These are phyloP conservation scores for Fusarium buharicum DNA, from an alignment of 2,329 filamentous ascomycete genomes.

Conservation along the genomic window DNA sequence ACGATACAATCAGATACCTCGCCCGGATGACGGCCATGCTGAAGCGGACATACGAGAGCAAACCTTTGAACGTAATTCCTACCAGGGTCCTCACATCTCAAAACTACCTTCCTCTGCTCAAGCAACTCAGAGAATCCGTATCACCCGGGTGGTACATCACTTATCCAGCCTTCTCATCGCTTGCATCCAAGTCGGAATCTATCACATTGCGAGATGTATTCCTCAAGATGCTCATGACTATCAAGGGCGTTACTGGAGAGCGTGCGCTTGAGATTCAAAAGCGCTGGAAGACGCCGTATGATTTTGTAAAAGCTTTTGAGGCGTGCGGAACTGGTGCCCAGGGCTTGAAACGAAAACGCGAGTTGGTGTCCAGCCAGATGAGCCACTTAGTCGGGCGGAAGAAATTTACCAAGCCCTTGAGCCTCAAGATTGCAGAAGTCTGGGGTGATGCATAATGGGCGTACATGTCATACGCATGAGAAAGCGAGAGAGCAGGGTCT, in stretches of 20 bases:
- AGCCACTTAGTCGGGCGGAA: conserved; percentile 71
- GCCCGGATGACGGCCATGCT: conserved; percentile 76
- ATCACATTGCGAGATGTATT: conserved; percentile 80
- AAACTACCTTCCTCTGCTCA: conserved; percentile 73
- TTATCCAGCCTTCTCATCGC: conserved; percentile 75
- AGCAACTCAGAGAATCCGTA: conserved; percentile 65
- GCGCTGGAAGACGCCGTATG: conserved; percentile 78
- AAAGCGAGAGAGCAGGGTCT: not conserved
- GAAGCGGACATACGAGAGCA: conserved; percentile 70
- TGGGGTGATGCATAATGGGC: conserved; percentile 66
- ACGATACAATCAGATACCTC: conserved; percentile 81
- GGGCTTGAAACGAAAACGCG: conserved; percentile 66
- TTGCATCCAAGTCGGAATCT: conserved; percentile 79
- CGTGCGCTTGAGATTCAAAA: conserved; percentile 83
- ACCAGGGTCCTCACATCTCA: conserved; percentile 69
- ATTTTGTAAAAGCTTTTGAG: conserved; percentile 76
- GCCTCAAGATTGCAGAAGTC: conserved; percentile 75
- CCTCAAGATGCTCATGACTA: conserved; percentile 89
- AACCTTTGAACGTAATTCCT: conserved; percentile 71
- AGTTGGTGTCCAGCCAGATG: conserved; percentile 68
- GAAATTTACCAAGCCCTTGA: conserved; percentile 73
- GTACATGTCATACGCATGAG: not conserved
- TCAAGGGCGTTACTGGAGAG: conserved; percentile 77
- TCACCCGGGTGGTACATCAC: conserved; percentile 68
- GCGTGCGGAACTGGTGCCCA: conserved; percentile 60